Base-by-base conservation (phyloP, 2,329 filamentous ascomycete species). In the Ophiosphaerella herpotricha region DNA sequence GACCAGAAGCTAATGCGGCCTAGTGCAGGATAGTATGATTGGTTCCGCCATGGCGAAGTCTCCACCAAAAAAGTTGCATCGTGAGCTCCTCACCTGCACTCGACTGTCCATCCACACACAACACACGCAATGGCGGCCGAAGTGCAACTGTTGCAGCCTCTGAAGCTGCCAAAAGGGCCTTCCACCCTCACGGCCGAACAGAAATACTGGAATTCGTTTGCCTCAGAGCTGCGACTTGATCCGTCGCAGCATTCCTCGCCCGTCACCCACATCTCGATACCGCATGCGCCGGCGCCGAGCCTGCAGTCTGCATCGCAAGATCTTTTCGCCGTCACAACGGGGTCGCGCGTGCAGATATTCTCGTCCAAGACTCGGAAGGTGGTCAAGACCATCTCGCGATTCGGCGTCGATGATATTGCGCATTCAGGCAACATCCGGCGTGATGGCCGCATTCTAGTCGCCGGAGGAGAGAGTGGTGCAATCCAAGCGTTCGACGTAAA, bases 401-500 rank as follows among this genome's bases (percentile, higher is more conserved):
- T 99, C 73, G 74, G 73, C 43, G 74, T 77, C 48, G 88, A 92
- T 68, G 91, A 96, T 70, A 88, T 92, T 60, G 93, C 91, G 54
- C 89, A 93, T 66, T 90, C 89, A 64, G 94, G 90, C 54, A 91
- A 96, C 69, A 88, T 97, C 57, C 85, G 94, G 51, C 83, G 86
- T 48, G 94, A 99, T 77, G 93, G 92, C 35, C 85, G 91, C 54
- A 89, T 99, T 49, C 77, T 99, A 62, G 88, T 95, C 32, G 91
- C 93, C 29, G 93, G 93, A 64, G 93, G 97, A 63, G 93, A 97
- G 70, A 88, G 85, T 35, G 95, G 95, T 49, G 86, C 88, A 55
- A 90, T 99, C 60, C 95, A 99, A 75, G 91, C 97, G 11, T 99
- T 97, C 69, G 94, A 99, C 68, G 85, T 96, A 43, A 86, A 82